Evolutionary conservation across 768 basidiomycete species (phyloP), one percentile per base, ranked within the genome.

Genomic region (Grammothele lineata): DNA sequence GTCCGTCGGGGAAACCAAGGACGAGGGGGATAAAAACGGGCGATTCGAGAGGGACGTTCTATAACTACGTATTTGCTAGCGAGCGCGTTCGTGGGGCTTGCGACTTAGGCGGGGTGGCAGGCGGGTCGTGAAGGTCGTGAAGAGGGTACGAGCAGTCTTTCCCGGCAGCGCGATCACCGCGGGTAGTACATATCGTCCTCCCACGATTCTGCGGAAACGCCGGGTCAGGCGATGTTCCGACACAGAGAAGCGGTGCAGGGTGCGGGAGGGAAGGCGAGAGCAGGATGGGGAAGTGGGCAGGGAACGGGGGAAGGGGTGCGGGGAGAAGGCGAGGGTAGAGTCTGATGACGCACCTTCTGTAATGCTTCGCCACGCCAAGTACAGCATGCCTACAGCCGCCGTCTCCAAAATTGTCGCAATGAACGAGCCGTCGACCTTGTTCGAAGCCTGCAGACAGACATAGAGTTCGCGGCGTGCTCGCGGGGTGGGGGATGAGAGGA

Each of bases 321-420:
- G 18, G n/a, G 7, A 18, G 7, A 23, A 5, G 17, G 33, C 27
- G 11, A 24, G 22, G 36, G 10, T 15, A 22, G 37, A 14, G 8
- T n/a, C n/a, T n/a, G n/a, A n/a, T n/a, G n/a, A 69, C 77, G 40
- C 48, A 83, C 89, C 88, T 80, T 94, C 92, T 15, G 92, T 93
- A 47, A 93, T 90, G 62, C 83, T 83, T 65, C 73, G 73, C 93
- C 93, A 95, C n/a, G 80, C 91, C 14, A 83, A 61, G 62, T 79
- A 92, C 17, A 95, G 52, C 3, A 78, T 67, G 10, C 70, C 76
- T 1, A 95, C 80, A 0, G 86, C 68, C 1, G 77, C 81, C 0
- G 89, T 89, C 61, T 95, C 90, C 37, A 95, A 70, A 4, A 93
- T 43, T 0, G 94, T 94, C 1, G 89, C 85, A 21, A 96, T 63